Evolutionary conservation across 148 eudicot genomes (phyloP), one percentile per base, ranked within the genome.

Genomic region (Gaultheria prostrata): DNA sequence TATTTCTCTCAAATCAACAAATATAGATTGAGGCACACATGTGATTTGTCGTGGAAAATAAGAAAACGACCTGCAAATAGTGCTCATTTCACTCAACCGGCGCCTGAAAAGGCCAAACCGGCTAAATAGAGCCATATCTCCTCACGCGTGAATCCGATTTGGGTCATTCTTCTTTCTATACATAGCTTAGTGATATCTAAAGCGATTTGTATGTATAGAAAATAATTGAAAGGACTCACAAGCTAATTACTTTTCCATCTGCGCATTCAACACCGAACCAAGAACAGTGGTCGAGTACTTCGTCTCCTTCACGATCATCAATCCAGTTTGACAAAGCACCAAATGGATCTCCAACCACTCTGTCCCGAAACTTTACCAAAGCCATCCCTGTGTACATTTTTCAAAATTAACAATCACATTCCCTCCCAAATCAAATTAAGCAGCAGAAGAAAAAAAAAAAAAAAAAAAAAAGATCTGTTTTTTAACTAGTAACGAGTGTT

Each of bases 181-280:
- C n/a, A n/a, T n/a, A n/a, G n/a, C n/a, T n/a, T n/a, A n/a, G n/a
- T n/a, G n/a, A n/a, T n/a, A n/a, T n/a, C n/a, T n/a, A n/a, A n/a
- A n/a, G n/a, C n/a, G n/a, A n/a, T n/a, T n/a, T n/a, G n/a, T 5
- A 39, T 39, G 24, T 9, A 26, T 53, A 18, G 7, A 28, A 50
- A 6, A 50, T 57, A 26, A 57, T 14, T 20, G 53, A 56, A 70
- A 45, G 15, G 49, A 89, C 97, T 84, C 86, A 94, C 97, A 94
- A 51, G 79, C 71, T 82, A 32, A 89, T 88, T 35, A 91, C 94
- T 77, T 71, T 89, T 71, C 92, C 91, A 2, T 91, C 84, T 9
- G 80, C 85, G 87, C 98, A 94, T 79, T 84, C 79, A 18, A 94
- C 90, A 14, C 94, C 93, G 46, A 87, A 86, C 98, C 98, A 94